Percentiles rank a stretch among this genome's conserved stretches.
phyloP scores from a whole-genome alignment of 495 filamentous ascomycete species.

The Cryomyces minteri region DNA sequence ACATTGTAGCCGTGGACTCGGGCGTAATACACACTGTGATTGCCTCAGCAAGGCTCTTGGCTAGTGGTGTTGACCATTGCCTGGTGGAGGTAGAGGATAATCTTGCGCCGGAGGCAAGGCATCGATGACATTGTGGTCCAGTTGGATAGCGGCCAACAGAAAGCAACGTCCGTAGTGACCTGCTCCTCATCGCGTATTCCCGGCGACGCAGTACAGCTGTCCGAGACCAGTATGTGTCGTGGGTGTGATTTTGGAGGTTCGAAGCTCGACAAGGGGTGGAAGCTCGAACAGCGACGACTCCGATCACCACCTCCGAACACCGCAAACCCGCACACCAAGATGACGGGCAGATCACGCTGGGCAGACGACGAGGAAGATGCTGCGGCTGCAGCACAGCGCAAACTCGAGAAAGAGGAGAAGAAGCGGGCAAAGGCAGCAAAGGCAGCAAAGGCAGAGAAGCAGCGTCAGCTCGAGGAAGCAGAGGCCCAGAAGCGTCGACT shows the following conservation, averaged over 20 bases:
- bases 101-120: slow-evolving; percentile 5
- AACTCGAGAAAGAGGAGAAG: slow-evolving; percentile 80
- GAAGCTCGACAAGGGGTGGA: no score
- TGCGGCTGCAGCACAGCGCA: slow-evolving; percentile 46
- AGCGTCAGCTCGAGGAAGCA: slow-evolving; percentile 21
- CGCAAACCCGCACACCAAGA: not conserved
- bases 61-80: slow-evolving; percentile 80
- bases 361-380: slow-evolving; percentile 62
- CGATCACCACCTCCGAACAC: not conserved
- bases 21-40: slow-evolving; percentile 40
- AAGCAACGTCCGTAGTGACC: no score
- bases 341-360: slow-evolving; percentile 49
- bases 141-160: no score
- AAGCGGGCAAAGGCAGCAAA: slow-evolving; percentile 65
- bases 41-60: slow-evolving; percentile 63
- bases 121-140: no score
- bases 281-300: no score
- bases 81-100: slow-evolving; percentile 14
- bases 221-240: not conserved
- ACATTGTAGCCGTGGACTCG: no score
- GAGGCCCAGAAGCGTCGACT: slow-evolving; percentile 6
- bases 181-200: no score
- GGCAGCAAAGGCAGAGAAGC: slow-evolving; percentile 55
- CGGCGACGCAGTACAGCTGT: no score
- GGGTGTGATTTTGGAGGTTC: no score